These are phyloP conservation scores for Eurotiales sp. DNA, from an alignment of 2,329 filamentous ascomycete genomes.

Conservation along the genomic window DNA sequence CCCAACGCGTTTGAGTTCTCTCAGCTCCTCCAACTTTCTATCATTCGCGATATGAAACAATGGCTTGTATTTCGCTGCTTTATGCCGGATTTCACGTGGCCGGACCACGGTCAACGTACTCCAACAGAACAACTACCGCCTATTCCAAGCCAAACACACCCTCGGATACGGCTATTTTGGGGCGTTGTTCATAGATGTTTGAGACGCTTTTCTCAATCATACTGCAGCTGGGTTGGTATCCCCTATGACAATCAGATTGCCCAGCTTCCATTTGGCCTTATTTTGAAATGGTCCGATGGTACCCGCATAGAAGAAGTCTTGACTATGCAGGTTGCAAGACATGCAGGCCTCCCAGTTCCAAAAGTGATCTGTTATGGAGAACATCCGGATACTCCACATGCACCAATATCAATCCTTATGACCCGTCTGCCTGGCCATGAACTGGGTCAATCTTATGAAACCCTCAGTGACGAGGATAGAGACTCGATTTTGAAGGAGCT, in stretches of 20 bases:
- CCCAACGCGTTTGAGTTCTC: too few relatives aligned
- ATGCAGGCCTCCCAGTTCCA: slow-evolving; percentile 29
- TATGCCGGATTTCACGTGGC: too few relatives aligned
- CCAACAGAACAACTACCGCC: too few relatives aligned
- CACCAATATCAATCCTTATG: slow-evolving; percentile 36
- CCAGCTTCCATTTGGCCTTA: slow-evolving; percentile 34
- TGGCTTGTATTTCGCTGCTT: too few relatives aligned
- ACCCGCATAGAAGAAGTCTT: slow-evolving; percentile 33
- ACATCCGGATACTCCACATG: slow-evolving; percentile 28
- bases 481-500: slow-evolving; percentile 27
- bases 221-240: slow-evolving; percentile 27
- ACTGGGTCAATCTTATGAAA: slow-evolving; percentile 27
- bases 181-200: slow-evolving; percentile 28
- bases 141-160: too few relatives aligned
- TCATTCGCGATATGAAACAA: too few relatives aligned
- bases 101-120: too few relatives aligned
- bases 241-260: slow-evolving; percentile 30
- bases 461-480: slow-evolving; percentile 25
- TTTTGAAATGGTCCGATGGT: slow-evolving; percentile 38
- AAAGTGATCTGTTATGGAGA: slow-evolving; percentile 32
- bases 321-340: slow-evolving; percentile 29
- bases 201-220: slow-evolving; percentile 26
- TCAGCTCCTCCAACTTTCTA: too few relatives aligned
- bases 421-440: slow-evolving; percentile 34
- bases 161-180: slow-evolving; percentile 25